Conservation (phyloP, 2,329 filamentous ascomycete species). For the Madurella mycetomatis region DNA sequence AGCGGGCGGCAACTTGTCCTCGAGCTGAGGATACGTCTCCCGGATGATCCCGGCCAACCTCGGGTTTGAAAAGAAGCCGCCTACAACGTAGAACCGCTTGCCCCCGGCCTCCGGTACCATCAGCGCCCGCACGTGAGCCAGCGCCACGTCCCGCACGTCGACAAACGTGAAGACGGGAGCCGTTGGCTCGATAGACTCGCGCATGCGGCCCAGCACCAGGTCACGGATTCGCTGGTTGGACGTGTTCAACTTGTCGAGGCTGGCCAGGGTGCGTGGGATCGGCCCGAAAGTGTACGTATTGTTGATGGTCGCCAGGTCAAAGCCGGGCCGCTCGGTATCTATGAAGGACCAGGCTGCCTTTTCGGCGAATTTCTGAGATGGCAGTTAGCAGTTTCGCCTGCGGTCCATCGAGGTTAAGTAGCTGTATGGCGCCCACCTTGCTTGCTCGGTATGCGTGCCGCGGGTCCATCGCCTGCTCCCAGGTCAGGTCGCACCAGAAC, state of each 20-base stretch:
- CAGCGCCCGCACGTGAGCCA: slow-evolving; percentile 58
- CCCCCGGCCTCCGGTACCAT: slow-evolving; percentile 52
- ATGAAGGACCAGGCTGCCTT: slow-evolving; percentile 63
- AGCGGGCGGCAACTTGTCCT: slow-evolving; percentile 41
- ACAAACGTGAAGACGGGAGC: slow-evolving; percentile 56
- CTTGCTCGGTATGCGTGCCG: slow-evolving; percentile 34
- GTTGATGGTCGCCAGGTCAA: slow-evolving; percentile 58
- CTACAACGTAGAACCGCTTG: slow-evolving; percentile 61
- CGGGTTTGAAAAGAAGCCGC: slow-evolving; percentile 57
- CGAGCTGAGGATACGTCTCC: slow-evolving; percentile 51
- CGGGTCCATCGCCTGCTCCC: slow-evolving; percentile 33
- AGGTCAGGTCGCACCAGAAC: slow-evolving; percentile 35
- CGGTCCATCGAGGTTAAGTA: neutral
- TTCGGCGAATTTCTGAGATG: slow-evolving; percentile 52
- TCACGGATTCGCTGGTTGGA: slow-evolving; percentile 65
- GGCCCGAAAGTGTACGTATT: slow-evolving; percentile 62
- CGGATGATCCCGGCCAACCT: slow-evolving; percentile 52
- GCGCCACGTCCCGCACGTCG: slow-evolving; percentile 57
- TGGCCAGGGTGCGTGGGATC: slow-evolving; percentile 58
- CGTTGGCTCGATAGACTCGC: slow-evolving; percentile 53
- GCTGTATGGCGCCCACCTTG: slow-evolving; percentile 39
- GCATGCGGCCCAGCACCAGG: slow-evolving; percentile 58
- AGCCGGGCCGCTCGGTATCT: slow-evolving; percentile 50
- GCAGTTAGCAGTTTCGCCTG: neutral
- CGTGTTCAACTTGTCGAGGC: slow-evolving; percentile 63